Conservation (phyloP, 805 yeast genomes). For the Candida nitratophila region DNA sequence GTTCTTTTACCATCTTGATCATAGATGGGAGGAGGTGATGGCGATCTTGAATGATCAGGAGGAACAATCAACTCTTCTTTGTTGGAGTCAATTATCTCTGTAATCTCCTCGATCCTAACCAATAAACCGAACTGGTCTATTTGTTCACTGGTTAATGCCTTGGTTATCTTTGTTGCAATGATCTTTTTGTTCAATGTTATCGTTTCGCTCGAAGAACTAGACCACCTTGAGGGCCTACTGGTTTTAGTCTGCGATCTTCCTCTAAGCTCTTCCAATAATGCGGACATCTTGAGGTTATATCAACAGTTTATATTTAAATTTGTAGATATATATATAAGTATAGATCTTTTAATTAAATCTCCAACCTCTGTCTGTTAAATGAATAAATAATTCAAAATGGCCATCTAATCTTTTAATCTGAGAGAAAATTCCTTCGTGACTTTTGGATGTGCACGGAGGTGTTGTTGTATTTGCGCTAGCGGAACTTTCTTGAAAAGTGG, state of each 20-base stretch:
- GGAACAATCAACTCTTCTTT: conserved; percentile 37
- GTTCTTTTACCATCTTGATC: conserved; percentile 77
- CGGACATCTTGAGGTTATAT: neutral
- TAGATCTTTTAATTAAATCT: too few species aligned
- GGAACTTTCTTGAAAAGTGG: neutral
- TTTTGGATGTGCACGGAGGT: too few species aligned
- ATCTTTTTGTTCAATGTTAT: conserved; percentile 4
- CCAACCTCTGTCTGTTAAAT: too few species aligned
- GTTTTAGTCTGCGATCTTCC: neutral
- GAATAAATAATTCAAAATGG: too few species aligned
- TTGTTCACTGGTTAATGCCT: conserved; percentile 64
- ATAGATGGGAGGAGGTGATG: conserved; percentile 90
- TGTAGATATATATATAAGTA: too few species aligned
- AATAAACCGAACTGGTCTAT: conserved; percentile 62
- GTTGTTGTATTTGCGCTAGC: too few species aligned
- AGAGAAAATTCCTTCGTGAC: too few species aligned
- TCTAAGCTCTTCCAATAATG: neutral
- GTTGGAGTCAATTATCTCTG: conserved; percentile 39
- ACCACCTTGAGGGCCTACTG: neutral
- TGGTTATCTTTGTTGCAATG: conserved; percentile 10
- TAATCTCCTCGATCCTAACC: conserved; percentile 75
- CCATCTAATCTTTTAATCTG: too few species aligned
- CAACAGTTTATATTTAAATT: too few species aligned
- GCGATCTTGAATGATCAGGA: conserved; percentile 46
- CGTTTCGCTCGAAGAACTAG: neutral